Conservation (phyloP, 2,329 filamentous ascomycete genomes). For the Calonectria pauciramosa region DNA sequence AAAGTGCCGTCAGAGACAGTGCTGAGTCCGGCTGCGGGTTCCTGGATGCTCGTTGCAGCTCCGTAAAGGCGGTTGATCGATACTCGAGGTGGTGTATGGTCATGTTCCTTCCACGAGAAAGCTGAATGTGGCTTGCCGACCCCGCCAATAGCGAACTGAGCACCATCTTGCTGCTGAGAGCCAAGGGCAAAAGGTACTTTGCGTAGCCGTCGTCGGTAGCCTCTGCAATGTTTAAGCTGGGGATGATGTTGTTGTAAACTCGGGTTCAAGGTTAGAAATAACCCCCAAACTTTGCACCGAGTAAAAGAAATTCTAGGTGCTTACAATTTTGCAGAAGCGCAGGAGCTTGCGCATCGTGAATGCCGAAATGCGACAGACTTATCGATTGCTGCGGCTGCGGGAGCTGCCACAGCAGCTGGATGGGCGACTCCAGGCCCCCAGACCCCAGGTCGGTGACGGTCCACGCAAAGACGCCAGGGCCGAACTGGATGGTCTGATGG, state of each 20-base stretch:
- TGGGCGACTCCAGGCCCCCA: neutral
- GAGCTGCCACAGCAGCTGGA: neutral
- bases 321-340: slow-evolving; percentile 4
- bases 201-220: slow-evolving; percentile 5
- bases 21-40: neutral
- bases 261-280: neutral
- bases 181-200: slow-evolving; percentile 1
- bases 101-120: slow-evolving; percentile 5
- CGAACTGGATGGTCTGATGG: neutral
- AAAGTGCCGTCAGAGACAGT: neutral
- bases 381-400: neutral
- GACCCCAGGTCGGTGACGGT: neutral
- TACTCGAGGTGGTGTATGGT: slow-evolving; percentile 2
- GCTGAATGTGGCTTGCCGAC: slow-evolving; percentile 1
- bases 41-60: neutral
- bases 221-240: slow-evolving; percentile 1
- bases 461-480: slow-evolving; percentile 1
- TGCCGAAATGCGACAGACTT: neutral
- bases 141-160: neutral
- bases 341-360: neutral
- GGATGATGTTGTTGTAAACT: slow-evolving; percentile 10
- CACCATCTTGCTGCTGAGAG: slow-evolving; percentile 1
- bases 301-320: neutral
- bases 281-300: too few relatives aligned
- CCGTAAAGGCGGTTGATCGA: neutral